phyloP scores from a whole-genome alignment of 2,329 filamentous ascomycete genomes.

The Fusarium chuoi region DNA sequence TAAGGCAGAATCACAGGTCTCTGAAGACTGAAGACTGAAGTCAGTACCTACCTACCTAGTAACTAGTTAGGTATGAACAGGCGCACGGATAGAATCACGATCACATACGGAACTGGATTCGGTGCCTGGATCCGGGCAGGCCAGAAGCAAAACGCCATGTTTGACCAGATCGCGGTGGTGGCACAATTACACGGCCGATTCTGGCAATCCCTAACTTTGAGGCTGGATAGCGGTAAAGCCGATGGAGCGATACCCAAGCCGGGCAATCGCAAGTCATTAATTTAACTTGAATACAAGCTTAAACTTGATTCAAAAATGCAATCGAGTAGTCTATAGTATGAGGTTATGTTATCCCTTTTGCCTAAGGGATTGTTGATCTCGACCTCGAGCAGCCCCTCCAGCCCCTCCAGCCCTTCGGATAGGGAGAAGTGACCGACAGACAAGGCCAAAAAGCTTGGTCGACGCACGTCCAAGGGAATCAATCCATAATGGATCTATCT shows the following conservation, averaged over 20 bases:
- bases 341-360: neutral
- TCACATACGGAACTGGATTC: slow-evolving; percentile 1
- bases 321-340: neutral
- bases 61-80: neutral
- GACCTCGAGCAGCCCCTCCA: neutral
- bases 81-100: neutral
- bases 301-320: neutral
- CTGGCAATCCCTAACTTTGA: neutral
- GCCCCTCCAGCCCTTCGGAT: neutral
- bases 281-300: neutral
- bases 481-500: slow-evolving; percentile 29
- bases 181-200: slow-evolving; percentile 1
- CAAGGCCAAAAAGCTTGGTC: slow-evolving; percentile 1
- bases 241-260: slow-evolving; percentile 2
- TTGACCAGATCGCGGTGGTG: slow-evolving; percentile 20
- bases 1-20: neutral
- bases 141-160: slow-evolving; percentile 25
- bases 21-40: neutral
- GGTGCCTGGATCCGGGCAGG: slow-evolving; percentile 29
- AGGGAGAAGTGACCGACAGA: neutral
- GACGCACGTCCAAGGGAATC: neutral
- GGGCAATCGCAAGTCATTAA: neutral
- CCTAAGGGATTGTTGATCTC: neutral
- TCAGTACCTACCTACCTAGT: neutral
- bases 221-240: neutral